Evolutionary conservation across 495 filamentous ascomycete genomes (phyloP), one percentile per base, ranked within the genome.

Genomic region (Cairneyella variabilis): DNA sequence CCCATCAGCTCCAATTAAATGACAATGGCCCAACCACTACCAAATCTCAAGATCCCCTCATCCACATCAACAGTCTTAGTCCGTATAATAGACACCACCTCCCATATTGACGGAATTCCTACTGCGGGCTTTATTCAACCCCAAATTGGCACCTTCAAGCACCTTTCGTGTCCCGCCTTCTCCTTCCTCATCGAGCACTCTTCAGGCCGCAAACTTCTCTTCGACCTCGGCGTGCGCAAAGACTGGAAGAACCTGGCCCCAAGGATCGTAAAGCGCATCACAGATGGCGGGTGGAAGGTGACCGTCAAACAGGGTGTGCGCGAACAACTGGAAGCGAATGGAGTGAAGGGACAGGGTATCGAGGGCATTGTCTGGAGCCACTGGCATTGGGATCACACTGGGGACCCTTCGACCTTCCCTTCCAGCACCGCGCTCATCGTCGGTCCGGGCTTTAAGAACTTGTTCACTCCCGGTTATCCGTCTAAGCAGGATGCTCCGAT

Each of bases 361-460:
- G 74, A 82, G n/a, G 76, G 69, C 11, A 70, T 86, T 28, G 71
- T 86, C 40, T 82, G 77, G 75, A 79, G 75, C 25, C 80, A 84
- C 53, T 64, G 65, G 46, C 84, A 87, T 60, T 78, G 78, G 54
- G 83, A 86, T 57, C 84, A 86, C 68, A 71, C 27, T 74, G 79
- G 37, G 59, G 76, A 81, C 44, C 70, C 72, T 0, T 73, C 72
- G 0, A 67, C 58, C 3, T 83, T 81, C 54, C 72, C 71, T 0
- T n/a, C 69, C 0, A 66, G 64, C 8, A 80, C 79, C 0, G 64
- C 71, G 0, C 53, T 84, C 2, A 62, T 80, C 7, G 74, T 81
- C 23, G 80, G 80, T 0, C 77, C 75, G 4, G 78, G 80, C 2
- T 77, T 83, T 61, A 76, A 74, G 38, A 57, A 64, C 0, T 46